Percentiles rank a stretch among this genome's conserved stretches.
Evolutionary conservation across 2,329 filamentous ascomycete genomes (phyloP).

Genomic region (Venturia nashicola): DNA sequence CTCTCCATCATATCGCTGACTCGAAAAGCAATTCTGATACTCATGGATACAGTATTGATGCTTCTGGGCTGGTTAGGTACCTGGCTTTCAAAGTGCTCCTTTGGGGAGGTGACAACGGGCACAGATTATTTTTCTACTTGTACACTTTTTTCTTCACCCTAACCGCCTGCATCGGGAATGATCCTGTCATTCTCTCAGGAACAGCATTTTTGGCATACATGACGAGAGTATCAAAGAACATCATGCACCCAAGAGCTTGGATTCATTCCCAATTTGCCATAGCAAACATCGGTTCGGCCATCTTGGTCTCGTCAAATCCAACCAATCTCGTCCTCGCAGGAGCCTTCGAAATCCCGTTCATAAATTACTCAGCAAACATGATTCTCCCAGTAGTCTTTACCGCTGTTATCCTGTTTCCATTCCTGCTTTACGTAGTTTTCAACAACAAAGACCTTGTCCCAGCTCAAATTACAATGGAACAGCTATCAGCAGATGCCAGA

Average conservation of each 20-base stretch:
- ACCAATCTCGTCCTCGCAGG: slow-evolving; percentile 65
- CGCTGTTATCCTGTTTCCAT: slow-evolving; percentile 54
- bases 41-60: slow-evolving; percentile 47
- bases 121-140: slow-evolving; percentile 58
- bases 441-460: slow-evolving; percentile 52
- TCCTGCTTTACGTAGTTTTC: slow-evolving; percentile 59
- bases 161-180: slow-evolving; percentile 60
- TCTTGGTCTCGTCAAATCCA: slow-evolving; percentile 66
- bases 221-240: slow-evolving; percentile 63
- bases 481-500: slow-evolving; percentile 46
- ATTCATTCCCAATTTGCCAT: slow-evolving; percentile 60
- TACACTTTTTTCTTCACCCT: slow-evolving; percentile 60
- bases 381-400: slow-evolving; percentile 61
- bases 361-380: slow-evolving; percentile 66
- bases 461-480: slow-evolving; percentile 53
- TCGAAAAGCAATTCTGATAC: neutral
- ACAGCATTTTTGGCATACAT: slow-evolving; percentile 67
- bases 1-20: neutral
- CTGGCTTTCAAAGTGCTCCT: slow-evolving; percentile 59
- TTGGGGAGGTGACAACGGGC: slow-evolving; percentile 54
- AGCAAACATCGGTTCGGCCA: slow-evolving; percentile 62
- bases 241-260: slow-evolving; percentile 58
- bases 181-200: slow-evolving; percentile 62
- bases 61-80: slow-evolving; percentile 59
- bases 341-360: slow-evolving; percentile 59